Evolutionary conservation across 352 stramenopile species (phyloP), one percentile per base, ranked within the genome.

Genomic region (Phytopythium ostracodes): DNA sequence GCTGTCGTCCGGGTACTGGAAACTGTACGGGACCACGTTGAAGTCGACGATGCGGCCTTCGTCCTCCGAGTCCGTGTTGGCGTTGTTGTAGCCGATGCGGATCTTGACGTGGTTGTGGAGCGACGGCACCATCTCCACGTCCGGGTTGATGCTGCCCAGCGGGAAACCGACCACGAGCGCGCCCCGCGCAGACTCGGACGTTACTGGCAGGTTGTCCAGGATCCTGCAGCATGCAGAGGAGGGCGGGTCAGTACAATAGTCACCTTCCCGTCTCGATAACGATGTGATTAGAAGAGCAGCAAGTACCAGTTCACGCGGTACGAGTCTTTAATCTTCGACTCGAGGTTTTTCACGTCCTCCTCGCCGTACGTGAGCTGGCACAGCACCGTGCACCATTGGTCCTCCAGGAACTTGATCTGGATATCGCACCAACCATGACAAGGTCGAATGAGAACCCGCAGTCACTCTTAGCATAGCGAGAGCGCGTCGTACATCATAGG

Each of bases 21-120:
- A 92, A 66, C 92, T 98, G 76, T 98, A 98, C 5, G 98, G 97
- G 64, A 99, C 89, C 25, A 99, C 95, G 56, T 96, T 90, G 73
- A 99, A 99, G 60, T 98, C 98, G 20, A 99, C 98, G 58, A 99
- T 98, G 64, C 96, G 96, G 57, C 96, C 96, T 60, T 96, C 79
- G 42, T 91, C 96, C 63, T 60, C 68, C 61, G 59, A 81, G 60
- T 73, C 80, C 18, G 64, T 79, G 60, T 67, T 85, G 35, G 77
- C 71, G 51, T 89, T 88, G 78, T 99, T 98, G 75, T 99, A 99
- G 59, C 96, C 89, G 60, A 99, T 96, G 60, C 97, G 92, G 75
- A 99, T 99, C 75, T 98, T 98, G 24, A 99, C 88, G 84, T 99
- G 98, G 83, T 99, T 99, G 82, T 99, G 92, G 4, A 99, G 73